Evolutionary conservation across 1,284 basidiomycete species (phyloP), one percentile per base, ranked within the genome.

Genomic region (Cystobasidium slooffiae): DNA sequence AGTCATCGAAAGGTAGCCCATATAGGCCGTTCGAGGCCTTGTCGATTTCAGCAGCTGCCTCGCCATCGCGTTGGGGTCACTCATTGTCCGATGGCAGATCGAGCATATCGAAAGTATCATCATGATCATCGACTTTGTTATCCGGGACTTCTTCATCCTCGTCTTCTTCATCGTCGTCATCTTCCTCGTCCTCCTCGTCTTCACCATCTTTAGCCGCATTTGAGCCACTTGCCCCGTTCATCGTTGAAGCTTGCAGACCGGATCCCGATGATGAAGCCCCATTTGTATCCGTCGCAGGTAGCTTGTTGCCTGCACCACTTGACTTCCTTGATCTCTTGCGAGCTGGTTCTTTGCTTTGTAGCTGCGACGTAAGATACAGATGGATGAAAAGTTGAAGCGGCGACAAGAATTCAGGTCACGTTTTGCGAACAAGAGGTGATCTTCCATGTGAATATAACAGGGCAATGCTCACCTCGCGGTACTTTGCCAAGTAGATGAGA

Each of bases 401-500:
- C 14, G 16, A 10, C 10, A n/a, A 66, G 46, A 47, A 49, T 20
- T 6, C 41, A n/a, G 49, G 49, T 47, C 62, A 64, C 46, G 49
- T 52, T 49, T 64, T 52, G 49, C 46, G 22, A n/a, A 18, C 8
- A 63, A 39, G 22, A 20, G 43, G 43, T 16, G 64, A 16, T 49
- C n/a, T 39, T 14, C 31, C 14, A 41, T 5, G 9, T 12, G 43
- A 24, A 24, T 6, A 44, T 31, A 41, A 6, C 4, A 16, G 24
- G 41, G 14, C 16, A 3, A 18, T 10, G 84, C 87, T 79, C 78
- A 91, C 93, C 87, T 92, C 89, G 77, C 94, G 84, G 79, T 95
- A 87, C 83, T 96, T 95, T 12, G 91, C 89, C 56, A 96, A 83
- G 83, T 95, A 92, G 65, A 95, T 93, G 83, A 92, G 93, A 68